These are phyloP conservation scores for Saxispiralis lemnorum DNA, from an alignment of 495 filamentous ascomycete genomes.

Conservation along the genomic window DNA sequence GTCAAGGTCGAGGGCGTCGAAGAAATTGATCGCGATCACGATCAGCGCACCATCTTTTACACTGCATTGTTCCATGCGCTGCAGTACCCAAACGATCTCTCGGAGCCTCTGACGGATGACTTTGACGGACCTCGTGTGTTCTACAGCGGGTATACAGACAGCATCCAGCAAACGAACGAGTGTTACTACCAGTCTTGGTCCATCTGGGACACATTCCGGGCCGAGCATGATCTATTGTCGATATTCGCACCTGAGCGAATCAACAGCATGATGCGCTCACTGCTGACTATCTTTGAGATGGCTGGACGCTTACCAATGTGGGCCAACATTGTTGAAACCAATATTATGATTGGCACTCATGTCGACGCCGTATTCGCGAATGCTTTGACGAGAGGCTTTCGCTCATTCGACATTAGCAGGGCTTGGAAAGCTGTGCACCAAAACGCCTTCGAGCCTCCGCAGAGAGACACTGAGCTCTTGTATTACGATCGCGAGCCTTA, in stretches of 20 bases:
- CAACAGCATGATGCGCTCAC: constrained; percentile 14
- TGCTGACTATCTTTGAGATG: constrained; percentile 12
- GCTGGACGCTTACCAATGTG: constrained; percentile 13
- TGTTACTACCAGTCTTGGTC: constrained; percentile 13
- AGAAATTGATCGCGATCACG: constrained; percentile 5
- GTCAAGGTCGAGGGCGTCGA: constrained; percentile 12
- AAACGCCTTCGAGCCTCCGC: constrained; percentile 12
- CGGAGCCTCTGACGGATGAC: constrained; percentile 5
- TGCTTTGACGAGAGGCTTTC: constrained; percentile 10
- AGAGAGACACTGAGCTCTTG: constrained; percentile 10
- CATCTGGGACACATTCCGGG: constrained; percentile 15
- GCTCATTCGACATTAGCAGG: constrained; percentile 3
- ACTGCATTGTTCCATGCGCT: constrained; percentile 13
- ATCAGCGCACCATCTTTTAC: constrained; percentile 13
- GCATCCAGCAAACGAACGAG: constrained; percentile 10
- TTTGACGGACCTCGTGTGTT: constrained; percentile 2
- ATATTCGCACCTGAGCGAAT: constrained; percentile 14
- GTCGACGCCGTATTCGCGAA: constrained; percentile 15
- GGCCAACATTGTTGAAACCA: constrained; percentile 16
- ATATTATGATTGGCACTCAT: constrained; percentile 16
- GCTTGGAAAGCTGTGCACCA: constrained; percentile 14
- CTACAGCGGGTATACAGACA: constrained; percentile 14
- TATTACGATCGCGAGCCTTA: constrained; percentile 14
- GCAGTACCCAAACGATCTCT: constrained; percentile 15
- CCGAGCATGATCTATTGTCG: constrained; percentile 11